phyloP scores from a whole-genome alignment of 1,139 yeast genomes.

The Geotrichum phurueaensis region DNA sequence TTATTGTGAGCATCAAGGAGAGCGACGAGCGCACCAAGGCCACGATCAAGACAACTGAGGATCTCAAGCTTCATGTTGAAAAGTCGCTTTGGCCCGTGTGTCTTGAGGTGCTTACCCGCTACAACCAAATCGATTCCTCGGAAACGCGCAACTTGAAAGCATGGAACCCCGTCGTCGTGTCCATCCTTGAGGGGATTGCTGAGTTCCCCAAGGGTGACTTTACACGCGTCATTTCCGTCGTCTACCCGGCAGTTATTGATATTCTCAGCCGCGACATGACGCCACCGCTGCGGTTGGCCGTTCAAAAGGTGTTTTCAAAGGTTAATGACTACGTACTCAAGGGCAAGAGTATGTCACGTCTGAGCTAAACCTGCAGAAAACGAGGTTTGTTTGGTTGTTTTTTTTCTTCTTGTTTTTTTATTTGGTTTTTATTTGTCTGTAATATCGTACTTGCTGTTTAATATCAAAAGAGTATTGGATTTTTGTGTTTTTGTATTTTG shows the following conservation, averaged over 20 bases:
- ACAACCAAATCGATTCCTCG: conserved; percentile 60
- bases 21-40: conserved; percentile 22
- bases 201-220: conserved; percentile 77
- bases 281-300: conserved; percentile 60
- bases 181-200: conserved; percentile 73
- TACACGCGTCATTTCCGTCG: conserved; percentile 50
- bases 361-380: neutral
- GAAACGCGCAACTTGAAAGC: conserved; percentile 74
- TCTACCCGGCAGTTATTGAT: conserved; percentile 62
- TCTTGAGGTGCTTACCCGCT: conserved; percentile 61
- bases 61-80: conserved; percentile 15
- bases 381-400: neutral
- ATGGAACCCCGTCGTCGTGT: conserved; percentile 90
- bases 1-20: conserved; percentile 37
- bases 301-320: conserved; percentile 55
- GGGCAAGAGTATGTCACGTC: conserved; percentile 43
- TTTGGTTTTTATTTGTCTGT: neutral
- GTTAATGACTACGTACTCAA: conserved; percentile 14
- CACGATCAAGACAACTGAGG: conserved; percentile 22
- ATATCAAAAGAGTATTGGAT: neutral
- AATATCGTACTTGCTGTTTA: neutral
- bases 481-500: neutral
- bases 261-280: conserved; percentile 66
- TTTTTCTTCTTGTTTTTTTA: neutral
- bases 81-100: conserved; percentile 61